phyloP scores from a whole-genome alignment of 2,329 filamentous ascomycete species.

The Neonectria sp. region DNA sequence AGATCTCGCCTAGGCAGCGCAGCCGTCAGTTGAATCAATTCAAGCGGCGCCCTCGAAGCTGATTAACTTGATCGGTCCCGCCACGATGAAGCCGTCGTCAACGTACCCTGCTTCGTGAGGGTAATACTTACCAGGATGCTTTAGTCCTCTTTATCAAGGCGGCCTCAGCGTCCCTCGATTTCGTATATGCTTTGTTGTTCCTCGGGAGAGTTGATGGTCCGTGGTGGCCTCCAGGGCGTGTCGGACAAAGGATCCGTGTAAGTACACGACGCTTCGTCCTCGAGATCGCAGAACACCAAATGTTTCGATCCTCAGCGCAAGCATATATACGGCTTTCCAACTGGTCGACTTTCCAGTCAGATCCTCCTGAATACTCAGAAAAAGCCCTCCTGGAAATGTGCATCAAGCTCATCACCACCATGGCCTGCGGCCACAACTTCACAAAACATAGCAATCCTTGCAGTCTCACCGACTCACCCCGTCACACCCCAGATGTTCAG shows the following conservation, averaged over 20 bases:
- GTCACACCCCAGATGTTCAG: slow-evolving; percentile 34
- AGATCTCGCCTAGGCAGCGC: slow-evolving; percentile 1
- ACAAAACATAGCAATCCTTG: slow-evolving; percentile 32
- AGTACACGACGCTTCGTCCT: slow-evolving; percentile 14
- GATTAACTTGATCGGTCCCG: too few relatives aligned
- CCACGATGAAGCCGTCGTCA: too few relatives aligned
- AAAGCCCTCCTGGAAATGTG: slow-evolving; percentile 38
- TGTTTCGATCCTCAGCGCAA: not conserved
- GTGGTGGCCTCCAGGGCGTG: not conserved
- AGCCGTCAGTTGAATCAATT: too few relatives aligned
- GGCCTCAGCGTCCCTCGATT: not conserved
- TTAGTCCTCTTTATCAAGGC: not conserved
- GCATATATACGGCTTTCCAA: not conserved
- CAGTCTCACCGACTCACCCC: slow-evolving; percentile 18
- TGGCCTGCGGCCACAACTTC: slow-evolving; percentile 48
- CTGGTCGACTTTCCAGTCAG: not conserved
- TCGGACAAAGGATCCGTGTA: slow-evolving; percentile 23
- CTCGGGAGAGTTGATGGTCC: slow-evolving; percentile 21
- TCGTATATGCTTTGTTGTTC: slow-evolving; percentile 5
- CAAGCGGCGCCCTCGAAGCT: too few relatives aligned
- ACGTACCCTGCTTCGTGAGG: not conserved
- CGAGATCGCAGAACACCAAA: slow-evolving; percentile 6
- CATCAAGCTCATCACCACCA: slow-evolving; percentile 41
- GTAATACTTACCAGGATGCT: not conserved
- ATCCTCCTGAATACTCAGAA: not conserved